Conservation (phyloP, 2,329 filamentous ascomycete species). For the Xylariaceae sp. region DNA sequence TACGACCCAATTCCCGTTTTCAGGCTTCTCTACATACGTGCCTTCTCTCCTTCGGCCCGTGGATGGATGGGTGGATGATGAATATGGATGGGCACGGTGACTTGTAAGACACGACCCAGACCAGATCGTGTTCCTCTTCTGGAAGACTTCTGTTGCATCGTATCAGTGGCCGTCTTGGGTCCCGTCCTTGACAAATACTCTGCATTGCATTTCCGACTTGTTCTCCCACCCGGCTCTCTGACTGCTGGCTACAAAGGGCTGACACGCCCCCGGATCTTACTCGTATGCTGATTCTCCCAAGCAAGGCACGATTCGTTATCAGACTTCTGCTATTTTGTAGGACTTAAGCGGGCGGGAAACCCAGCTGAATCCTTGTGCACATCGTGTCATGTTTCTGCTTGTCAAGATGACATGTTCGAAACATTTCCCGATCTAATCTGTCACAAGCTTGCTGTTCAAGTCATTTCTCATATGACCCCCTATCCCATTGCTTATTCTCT, state of each 20-base stretch:
- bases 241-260: constrained; percentile 12
- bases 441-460: constrained; percentile 2
- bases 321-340: constrained; percentile 2
- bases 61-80: background rate
- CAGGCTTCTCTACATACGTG: constrained; percentile 5
- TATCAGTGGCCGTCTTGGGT: constrained; percentile 1
- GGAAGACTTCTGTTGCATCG: constrained; percentile 10
- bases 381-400: constrained; percentile 20
- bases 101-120: constrained; percentile 3
- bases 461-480: constrained; percentile 18
- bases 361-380: constrained; percentile 17
- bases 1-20: constrained; percentile 9
- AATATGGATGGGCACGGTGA: background rate
- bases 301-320: constrained; percentile 12
- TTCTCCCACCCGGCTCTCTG: constrained; percentile 1
- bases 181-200: constrained; percentile 13
- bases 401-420: constrained; percentile 19
- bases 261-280: constrained; percentile 1
- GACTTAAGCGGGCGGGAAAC: background rate
- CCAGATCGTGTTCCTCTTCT: constrained; percentile 9
- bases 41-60: background rate
- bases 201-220: constrained; percentile 9
- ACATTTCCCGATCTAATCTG: constrained; percentile 11
- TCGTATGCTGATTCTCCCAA: constrained; percentile 9
- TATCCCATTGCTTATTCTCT: constrained; percentile 20